Evolutionary conservation across 352 stramenopile genomes (phyloP).

Genomic region (Phytophthora chlamydospora): DNA sequence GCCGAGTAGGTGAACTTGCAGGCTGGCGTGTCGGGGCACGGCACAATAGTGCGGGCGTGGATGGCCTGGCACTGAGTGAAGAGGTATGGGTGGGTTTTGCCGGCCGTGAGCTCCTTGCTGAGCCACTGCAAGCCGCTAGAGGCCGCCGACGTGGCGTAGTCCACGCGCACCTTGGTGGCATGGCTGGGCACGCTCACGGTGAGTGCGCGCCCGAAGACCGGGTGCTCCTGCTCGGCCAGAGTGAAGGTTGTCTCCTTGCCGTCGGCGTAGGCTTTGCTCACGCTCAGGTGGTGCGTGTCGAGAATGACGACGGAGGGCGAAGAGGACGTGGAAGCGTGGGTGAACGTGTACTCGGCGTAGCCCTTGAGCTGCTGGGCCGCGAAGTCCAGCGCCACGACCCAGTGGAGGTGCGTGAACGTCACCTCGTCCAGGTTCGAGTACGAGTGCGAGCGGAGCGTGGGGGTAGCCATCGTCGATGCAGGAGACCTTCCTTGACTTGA

Average conservation of each 20-base stretch:
- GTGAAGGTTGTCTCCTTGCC: conserved; percentile 65
- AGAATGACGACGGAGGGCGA: conserved; percentile 59
- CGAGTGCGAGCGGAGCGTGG: conserved; percentile 58
- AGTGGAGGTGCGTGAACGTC: conserved; percentile 87
- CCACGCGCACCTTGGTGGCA: conserved; percentile 67
- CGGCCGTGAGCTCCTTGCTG: conserved; percentile 92
- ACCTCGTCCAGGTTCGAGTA: conserved; percentile 89
- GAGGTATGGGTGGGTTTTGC: conserved; percentile 94
- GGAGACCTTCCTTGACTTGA: conserved; percentile 1
- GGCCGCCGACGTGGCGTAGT: conserved; percentile 76
- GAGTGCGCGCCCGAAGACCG: conserved; percentile 72
- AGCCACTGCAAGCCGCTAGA: conserved; percentile 92
- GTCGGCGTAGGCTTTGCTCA: conserved; percentile 67
- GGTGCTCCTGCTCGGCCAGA: conserved; percentile 43
- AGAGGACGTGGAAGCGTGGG: conserved; percentile 30
- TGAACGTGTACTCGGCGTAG: conserved; percentile 86
- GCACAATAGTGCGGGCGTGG: conserved; percentile 94
- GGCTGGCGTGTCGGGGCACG: conserved; percentile 94
- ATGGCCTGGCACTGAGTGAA: conserved; percentile 96
- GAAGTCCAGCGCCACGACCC: conserved; percentile 90
- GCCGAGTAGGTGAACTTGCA: conserved; percentile 96
- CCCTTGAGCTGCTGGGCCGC: conserved; percentile 64
- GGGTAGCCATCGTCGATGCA: conserved; percentile 5
- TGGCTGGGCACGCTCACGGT: conserved; percentile 53
- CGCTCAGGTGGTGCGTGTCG: conserved; percentile 85